Conservation (phyloP, 768 basidiomycete species). For the Cyathus striatus region DNA sequence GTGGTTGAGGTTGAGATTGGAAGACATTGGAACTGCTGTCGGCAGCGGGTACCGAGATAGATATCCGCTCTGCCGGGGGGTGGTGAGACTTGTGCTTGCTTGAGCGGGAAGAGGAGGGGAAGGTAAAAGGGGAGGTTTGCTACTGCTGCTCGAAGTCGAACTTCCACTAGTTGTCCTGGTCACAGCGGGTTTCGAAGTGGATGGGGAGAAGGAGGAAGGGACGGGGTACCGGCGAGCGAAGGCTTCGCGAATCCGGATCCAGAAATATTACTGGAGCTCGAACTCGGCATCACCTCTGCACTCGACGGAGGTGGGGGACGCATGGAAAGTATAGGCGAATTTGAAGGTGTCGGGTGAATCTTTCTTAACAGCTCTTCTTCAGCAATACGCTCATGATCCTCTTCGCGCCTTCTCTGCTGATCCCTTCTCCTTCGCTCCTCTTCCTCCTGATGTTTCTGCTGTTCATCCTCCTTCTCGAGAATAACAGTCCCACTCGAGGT, state of each 20-base stretch:
- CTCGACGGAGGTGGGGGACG: constrained; percentile 15
- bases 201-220: constrained; percentile 3
- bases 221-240: too few species aligned
- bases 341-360: constrained; percentile 55
- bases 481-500: not conserved
- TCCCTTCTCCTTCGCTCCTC: constrained; percentile 7
- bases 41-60: not conserved
- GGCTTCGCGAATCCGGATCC: too few species aligned
- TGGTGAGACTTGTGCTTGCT: constrained; percentile 30
- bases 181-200: constrained; percentile 10
- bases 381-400: constrained; percentile 15
- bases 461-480: constrained; percentile 1
- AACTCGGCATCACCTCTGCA: not conserved
- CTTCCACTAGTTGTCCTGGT: too few species aligned
- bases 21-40: not conserved
- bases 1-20: not conserved
- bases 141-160: too few species aligned
- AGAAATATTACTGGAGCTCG: not conserved
- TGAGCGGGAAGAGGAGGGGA: constrained; percentile 21
- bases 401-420: constrained; percentile 18
- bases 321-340: constrained; percentile 44
- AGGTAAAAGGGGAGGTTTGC: constrained; percentile 23
- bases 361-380: constrained; percentile 14
- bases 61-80: constrained; percentile 2
- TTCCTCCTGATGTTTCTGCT: constrained; percentile 1